Evolutionary conservation across 2,329 filamentous ascomycete genomes (phyloP).

Genomic region (Neoascochyta sp.): DNA sequence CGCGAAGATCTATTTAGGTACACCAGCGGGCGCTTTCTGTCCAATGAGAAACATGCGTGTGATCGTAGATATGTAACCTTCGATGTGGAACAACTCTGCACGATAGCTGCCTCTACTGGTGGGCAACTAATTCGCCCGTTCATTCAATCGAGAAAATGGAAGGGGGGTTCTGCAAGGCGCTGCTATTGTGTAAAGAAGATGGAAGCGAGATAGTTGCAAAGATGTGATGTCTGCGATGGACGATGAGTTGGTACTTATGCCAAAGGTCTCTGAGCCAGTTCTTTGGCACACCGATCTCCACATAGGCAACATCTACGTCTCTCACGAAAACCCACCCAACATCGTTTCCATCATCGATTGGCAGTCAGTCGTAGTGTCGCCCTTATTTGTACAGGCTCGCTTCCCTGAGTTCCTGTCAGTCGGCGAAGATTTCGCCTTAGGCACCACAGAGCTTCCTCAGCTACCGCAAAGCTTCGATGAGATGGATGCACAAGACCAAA

Average conservation of each 20-base stretch:
- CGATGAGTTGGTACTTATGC: slow-evolving; percentile 5
- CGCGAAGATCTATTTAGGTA: slow-evolving; percentile 3
- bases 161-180: slow-evolving; percentile 32
- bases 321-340: slow-evolving; percentile 13
- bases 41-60: slow-evolving; percentile 17
- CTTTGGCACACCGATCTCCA: slow-evolving; percentile 37
- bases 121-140: slow-evolving; percentile 17
- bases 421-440: slow-evolving; percentile 12
- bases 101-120: slow-evolving; percentile 17
- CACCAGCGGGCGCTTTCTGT: slow-evolving; percentile 23
- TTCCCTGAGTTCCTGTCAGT: slow-evolving; percentile 15
- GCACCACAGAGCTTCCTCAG: slow-evolving; percentile 3
- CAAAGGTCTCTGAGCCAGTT: slow-evolving; percentile 6
- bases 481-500: slow-evolving; percentile 8
- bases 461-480: slow-evolving; percentile 10
- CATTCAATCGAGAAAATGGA: slow-evolving; percentile 32
- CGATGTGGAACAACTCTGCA: slow-evolving; percentile 27
- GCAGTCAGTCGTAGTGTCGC: slow-evolving; percentile 22
- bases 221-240: slow-evolving; percentile 11
- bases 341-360: slow-evolving; percentile 24
- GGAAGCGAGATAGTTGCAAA: slow-evolving; percentile 15
- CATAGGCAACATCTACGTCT: slow-evolving; percentile 39
- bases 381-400: slow-evolving; percentile 15
- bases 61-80: slow-evolving; percentile 25
- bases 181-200: slow-evolving; percentile 23